phyloP scores from a whole-genome alignment of 495 filamentous ascomycete species.

The Penicillium macrosclerotiorum region DNA sequence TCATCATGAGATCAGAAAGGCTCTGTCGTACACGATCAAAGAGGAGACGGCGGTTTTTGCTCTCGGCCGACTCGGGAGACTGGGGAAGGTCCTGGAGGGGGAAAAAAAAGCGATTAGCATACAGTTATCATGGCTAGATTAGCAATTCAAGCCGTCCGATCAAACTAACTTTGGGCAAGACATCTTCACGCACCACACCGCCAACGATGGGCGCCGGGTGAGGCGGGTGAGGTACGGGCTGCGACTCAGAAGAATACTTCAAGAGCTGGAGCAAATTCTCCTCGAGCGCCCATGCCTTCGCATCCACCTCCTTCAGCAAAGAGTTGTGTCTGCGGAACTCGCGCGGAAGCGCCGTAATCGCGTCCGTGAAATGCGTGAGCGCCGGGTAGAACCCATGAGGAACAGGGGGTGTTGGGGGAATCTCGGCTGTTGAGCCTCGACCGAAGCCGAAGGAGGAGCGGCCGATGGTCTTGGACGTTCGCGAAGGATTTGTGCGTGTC shows the following conservation, averaged over 20 bases:
- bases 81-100: constrained; percentile 29
- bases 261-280: constrained; percentile 67
- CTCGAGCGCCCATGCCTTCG: constrained; percentile 66
- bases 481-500: constrained; percentile 59
- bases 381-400: constrained; percentile 81
- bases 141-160: too few species aligned
- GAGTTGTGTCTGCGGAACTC: constrained; percentile 95
- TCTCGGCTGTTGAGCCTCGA: constrained; percentile 32
- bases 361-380: constrained; percentile 89
- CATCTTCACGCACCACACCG: constrained; percentile 41
- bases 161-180: constrained; percentile 31
- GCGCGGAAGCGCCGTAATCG: constrained; percentile 86
- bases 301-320: constrained; percentile 93
- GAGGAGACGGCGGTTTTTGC: constrained; percentile 57
- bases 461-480: constrained; percentile 56
- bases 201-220: constrained; percentile 41
- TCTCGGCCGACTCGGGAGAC: constrained; percentile 34
- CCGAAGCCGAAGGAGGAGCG: constrained; percentile 49
- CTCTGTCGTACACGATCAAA: constrained; percentile 61
- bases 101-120: constrained; percentile 11
- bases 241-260: constrained; percentile 60
- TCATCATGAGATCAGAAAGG: constrained; percentile 74
- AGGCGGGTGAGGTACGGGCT: constrained; percentile 36
- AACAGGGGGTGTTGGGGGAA: constrained; percentile 31
- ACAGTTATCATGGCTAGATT: background rate